phyloP scores from a whole-genome alignment of 805 yeast genomes.

The Spathaspora sp. region DNA sequence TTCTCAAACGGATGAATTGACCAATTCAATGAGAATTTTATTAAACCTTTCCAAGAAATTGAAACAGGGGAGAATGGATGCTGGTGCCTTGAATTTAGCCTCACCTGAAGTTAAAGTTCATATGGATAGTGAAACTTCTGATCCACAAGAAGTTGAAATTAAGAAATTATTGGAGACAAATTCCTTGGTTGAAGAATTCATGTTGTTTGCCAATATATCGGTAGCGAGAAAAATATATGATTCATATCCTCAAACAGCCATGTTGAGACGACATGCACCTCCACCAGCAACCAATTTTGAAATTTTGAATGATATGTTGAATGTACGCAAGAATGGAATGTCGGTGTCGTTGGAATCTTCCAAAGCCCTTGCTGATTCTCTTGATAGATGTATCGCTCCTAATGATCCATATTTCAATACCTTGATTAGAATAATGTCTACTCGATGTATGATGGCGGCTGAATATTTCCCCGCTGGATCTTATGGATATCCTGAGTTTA shows the following conservation, averaged over 20 bases:
- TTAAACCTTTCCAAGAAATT: slow-evolving; percentile 76
- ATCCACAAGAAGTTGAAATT: slow-evolving; percentile 92
- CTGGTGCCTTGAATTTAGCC: slow-evolving; percentile 95
- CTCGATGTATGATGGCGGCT: slow-evolving; percentile 99
- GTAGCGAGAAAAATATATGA: slow-evolving; percentile 92
- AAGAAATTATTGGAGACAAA: slow-evolving; percentile 86
- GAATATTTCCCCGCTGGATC: slow-evolving; percentile 93
- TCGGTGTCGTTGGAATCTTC: slow-evolving; percentile 78
- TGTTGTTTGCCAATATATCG: slow-evolving; percentile 94
- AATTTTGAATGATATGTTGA: slow-evolving; percentile 79
- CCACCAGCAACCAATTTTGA: slow-evolving; percentile 96
- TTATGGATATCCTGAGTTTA: slow-evolving; percentile 84
- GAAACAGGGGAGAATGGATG: slow-evolving; percentile 81
- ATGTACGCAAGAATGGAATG: slow-evolving; percentile 69
- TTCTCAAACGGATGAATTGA: slow-evolving; percentile 73
- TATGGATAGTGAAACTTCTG: slow-evolving; percentile 95
- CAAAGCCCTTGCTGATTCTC: slow-evolving; percentile 86
- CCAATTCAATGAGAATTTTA: slow-evolving; percentile 83
- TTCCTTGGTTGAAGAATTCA: slow-evolving; percentile 95
- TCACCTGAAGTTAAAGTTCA: slow-evolving; percentile 98
- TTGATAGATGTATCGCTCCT: slow-evolving; percentile 82
- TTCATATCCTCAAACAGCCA: slow-evolving; percentile 95
- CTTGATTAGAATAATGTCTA: slow-evolving; percentile 90
- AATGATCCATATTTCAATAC: slow-evolving; percentile 91
- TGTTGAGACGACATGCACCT: slow-evolving; percentile 96